Conservation (phyloP, 1,284 basidiomycete genomes). For the Prillingera fragicola region DNA sequence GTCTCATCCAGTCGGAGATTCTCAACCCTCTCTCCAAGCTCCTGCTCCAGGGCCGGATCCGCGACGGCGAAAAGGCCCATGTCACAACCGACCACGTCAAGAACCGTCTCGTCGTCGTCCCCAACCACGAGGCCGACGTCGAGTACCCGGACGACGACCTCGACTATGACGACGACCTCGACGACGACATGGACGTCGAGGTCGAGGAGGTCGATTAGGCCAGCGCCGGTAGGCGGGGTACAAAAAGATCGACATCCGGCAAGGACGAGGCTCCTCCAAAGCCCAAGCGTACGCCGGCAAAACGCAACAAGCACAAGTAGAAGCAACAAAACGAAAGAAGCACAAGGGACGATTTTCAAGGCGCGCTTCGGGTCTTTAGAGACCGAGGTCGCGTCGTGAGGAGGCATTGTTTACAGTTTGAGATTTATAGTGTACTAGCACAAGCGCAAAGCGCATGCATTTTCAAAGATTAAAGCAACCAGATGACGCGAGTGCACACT, state of each 20-base stretch:
- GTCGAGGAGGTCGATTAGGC: constrained; percentile 48
- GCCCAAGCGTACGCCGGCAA: neutral
- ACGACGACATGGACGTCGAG: constrained; percentile 46
- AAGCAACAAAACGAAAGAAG: neutral
- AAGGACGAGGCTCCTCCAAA: neutral
- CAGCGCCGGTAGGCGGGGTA: constrained; percentile 21
- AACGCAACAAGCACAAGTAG: neutral
- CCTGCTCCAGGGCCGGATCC: constrained; percentile 75
- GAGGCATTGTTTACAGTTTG: no score
- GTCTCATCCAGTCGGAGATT: constrained; percentile 86
- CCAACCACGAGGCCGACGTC: constrained; percentile 64
- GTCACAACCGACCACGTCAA: constrained; percentile 77
- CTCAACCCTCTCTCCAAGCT: constrained; percentile 86
- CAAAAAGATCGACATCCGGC: constrained; percentile 18
- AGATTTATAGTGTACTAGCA: neutral
- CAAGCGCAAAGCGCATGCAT: neutral
- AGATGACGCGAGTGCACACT: no score
- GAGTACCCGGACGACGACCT: constrained; percentile 38
- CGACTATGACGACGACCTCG: constrained; percentile 20
- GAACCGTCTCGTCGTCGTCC: constrained; percentile 72
- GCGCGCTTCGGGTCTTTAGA: no score
- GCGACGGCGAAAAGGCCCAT: constrained; percentile 71
- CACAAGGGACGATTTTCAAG: neutral
- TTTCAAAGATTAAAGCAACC: no score
- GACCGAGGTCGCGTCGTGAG: no score